Base-by-base conservation (phyloP, 768 basidiomycete species). In the Lactarius sanguifluus region DNA sequence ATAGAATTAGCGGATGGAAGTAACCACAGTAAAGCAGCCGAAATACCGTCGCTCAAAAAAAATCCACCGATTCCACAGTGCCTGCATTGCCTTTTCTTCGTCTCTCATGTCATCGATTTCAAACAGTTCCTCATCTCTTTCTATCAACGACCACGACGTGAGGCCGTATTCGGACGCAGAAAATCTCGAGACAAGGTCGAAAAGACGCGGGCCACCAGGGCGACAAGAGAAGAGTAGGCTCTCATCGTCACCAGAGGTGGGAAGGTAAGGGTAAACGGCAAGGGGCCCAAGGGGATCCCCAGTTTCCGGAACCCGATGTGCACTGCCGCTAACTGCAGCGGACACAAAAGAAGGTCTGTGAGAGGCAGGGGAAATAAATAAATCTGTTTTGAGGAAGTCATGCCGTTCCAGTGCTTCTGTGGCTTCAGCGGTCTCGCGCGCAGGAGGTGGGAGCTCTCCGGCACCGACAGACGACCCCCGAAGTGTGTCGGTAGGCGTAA, bases 11-110 rank as follows among this genome's bases (percentile, higher is more conserved):
- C 28, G 13, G 16, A 30, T 8, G n/a, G 18, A 6, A 34, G 16
- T 13, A 16, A 10, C 16, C 43, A 15, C 15, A 16, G 43, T 23
- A 5, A 15, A 47, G 50, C 2, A 8, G 5, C 18, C 5, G 32
- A 59, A 41, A 18, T 18, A 67, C 66, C 66, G 66, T 67, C 84
- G 76, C 71, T 89, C 81, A 38, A 86, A 73, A 59, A 86, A 75
- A 3, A 91, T 89, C 90, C 90, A 92, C 60, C 91, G 74, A 15
- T 79, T 84, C 91, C 91, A 92, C 15, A 92, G 76, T 6, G 90
- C 89, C 63, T 86, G 84, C 79, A 93, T 88, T 8, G 91, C 86
- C 74, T 92, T 93, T 65, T 89, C 85, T 68, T 91, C 89, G 64
- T 91, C 90, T 47, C 79, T 79, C 13, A 91, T 78, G 71, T 91